phyloP scores from a whole-genome alignment of 352 stramenopile genomes.

The Pythium scleroteichum region DNA sequence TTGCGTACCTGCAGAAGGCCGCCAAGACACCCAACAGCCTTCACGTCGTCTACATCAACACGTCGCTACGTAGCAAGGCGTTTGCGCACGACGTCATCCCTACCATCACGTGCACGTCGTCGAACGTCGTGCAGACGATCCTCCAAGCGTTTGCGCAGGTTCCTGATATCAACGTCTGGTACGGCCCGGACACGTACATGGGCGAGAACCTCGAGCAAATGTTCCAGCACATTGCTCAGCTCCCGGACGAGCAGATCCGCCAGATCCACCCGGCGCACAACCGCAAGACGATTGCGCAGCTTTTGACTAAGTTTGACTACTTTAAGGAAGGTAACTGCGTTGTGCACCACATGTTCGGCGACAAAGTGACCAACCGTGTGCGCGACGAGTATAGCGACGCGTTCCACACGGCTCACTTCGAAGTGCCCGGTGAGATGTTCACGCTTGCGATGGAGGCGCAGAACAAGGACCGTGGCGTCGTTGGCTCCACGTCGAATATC shows the following conservation, averaged over 20 bases:
- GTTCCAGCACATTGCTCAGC: slow-evolving; percentile 81
- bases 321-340: slow-evolving; percentile 97
- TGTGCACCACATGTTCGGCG: slow-evolving; percentile 98
- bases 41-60: slow-evolving; percentile 99
- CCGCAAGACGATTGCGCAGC: slow-evolving; percentile 69
- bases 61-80: slow-evolving; percentile 95
- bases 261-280: slow-evolving; percentile 87
- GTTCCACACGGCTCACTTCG: slow-evolving; percentile 96
- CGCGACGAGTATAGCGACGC: slow-evolving; percentile 90
- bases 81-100: slow-evolving; percentile 92
- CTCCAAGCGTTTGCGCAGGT: slow-evolving; percentile 94
- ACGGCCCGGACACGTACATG: slow-evolving; percentile 98
- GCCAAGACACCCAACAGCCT: slow-evolving; percentile 88
- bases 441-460: slow-evolving; percentile 95
- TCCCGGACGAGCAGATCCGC: slow-evolving; percentile 82
- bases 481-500: slow-evolving; percentile 97
- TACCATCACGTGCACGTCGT: slow-evolving; percentile 97
- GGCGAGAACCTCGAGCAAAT: slow-evolving; percentile 96
- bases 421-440: slow-evolving; percentile 99
- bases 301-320: slow-evolving; percentile 91
- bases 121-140: slow-evolving; percentile 96
- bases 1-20: slow-evolving; percentile 91
- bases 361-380: slow-evolving; percentile 93
- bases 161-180: slow-evolving; percentile 89
- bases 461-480: slow-evolving; percentile 88